phyloP scores from a whole-genome alignment of 2,329 filamentous ascomycete genomes.

The Fusarium domesticum region DNA sequence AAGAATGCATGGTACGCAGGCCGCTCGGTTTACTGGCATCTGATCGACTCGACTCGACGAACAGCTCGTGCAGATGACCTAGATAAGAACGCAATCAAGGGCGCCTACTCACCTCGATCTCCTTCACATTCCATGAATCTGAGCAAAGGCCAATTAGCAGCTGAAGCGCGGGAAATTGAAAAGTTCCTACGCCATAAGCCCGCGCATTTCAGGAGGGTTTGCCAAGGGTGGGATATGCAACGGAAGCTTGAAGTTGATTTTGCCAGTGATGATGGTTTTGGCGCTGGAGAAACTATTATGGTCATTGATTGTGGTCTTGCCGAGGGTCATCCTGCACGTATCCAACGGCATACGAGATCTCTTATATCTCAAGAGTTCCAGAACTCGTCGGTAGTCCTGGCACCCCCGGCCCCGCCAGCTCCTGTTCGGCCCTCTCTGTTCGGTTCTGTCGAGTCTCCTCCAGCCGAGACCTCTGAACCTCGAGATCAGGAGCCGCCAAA shows the following conservation, averaged over 20 bases:
- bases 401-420: conserved; percentile 3
- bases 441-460: conserved; percentile 15
- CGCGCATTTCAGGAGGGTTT: conserved; percentile 72
- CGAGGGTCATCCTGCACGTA: conserved; percentile 46
- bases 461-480: conserved; percentile 5
- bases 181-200: conserved; percentile 70
- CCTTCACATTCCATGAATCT: conserved; percentile 72
- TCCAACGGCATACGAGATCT: conserved; percentile 45
- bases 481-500: conserved; percentile 22
- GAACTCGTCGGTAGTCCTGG: conserved; percentile 9
- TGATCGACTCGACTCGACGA: conserved; percentile 75
- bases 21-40: conserved; percentile 74
- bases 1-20: conserved; percentile 77
- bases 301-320: conserved; percentile 71
- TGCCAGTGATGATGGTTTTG: conserved; percentile 71
- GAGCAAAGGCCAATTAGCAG: conserved; percentile 64
- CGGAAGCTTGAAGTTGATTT: conserved; percentile 86
- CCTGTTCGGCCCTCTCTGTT: conserved; percentile 30
- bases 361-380: conserved; percentile 18
- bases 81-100: conserved; percentile 62
- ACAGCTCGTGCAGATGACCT: conserved; percentile 69
- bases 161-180: conserved; percentile 81
- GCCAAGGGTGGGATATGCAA: conserved; percentile 89
- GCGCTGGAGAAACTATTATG: conserved; percentile 73
- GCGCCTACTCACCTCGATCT: conserved; percentile 77